Conservation (phyloP, 2,329 filamentous ascomycete genomes). For the Aspergillus sp. region DNA sequence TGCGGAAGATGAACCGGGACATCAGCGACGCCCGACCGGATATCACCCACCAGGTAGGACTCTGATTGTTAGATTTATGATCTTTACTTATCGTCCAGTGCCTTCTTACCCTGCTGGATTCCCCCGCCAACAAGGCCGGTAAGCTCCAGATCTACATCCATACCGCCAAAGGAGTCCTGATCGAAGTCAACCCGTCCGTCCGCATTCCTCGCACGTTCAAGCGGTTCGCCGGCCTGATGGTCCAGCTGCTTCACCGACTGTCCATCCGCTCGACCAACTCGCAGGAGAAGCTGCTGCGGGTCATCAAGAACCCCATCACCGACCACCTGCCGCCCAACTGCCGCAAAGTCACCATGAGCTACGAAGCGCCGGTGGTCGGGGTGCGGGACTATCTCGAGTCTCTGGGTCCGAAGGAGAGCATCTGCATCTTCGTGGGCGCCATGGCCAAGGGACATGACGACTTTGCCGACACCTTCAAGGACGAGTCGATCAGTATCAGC, state of each 20-base stretch:
- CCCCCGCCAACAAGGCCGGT: slow-evolving; percentile 96
- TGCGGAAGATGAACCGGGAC: slow-evolving; percentile 99
- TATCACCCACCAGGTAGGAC: slow-evolving; percentile 90
- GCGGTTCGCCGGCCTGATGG: slow-evolving; percentile 96
- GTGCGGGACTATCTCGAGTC: slow-evolving; percentile 81
- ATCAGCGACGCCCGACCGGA: slow-evolving; percentile 96
- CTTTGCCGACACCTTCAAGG: slow-evolving; percentile 88
- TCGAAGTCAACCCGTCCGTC: slow-evolving; percentile 95
- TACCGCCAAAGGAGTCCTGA: slow-evolving; percentile 91
- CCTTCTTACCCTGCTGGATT: slow-evolving; percentile 91
- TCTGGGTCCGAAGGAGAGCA: slow-evolving; percentile 74
- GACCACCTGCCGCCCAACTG: slow-evolving; percentile 95
- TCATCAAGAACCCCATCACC: slow-evolving; percentile 96
- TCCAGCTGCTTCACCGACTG: slow-evolving; percentile 88
- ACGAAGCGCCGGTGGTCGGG: slow-evolving; percentile 78
- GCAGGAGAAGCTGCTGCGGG: slow-evolving; percentile 92
- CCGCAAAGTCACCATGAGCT: slow-evolving; percentile 93
- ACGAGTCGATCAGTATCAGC: slow-evolving; percentile 97
- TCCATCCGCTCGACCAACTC: slow-evolving; percentile 95
- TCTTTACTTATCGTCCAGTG: slow-evolving; percentile 51
- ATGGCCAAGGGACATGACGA: slow-evolving; percentile 97
- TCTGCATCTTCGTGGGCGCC: slow-evolving; percentile 94
- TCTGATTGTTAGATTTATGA: slow-evolving; percentile 6
- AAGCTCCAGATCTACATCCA: slow-evolving; percentile 98
- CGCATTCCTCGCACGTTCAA: slow-evolving; percentile 98